phyloP scores from a whole-genome alignment of 164 flowering plant species.

The Cinnamomum chago region DNA sequence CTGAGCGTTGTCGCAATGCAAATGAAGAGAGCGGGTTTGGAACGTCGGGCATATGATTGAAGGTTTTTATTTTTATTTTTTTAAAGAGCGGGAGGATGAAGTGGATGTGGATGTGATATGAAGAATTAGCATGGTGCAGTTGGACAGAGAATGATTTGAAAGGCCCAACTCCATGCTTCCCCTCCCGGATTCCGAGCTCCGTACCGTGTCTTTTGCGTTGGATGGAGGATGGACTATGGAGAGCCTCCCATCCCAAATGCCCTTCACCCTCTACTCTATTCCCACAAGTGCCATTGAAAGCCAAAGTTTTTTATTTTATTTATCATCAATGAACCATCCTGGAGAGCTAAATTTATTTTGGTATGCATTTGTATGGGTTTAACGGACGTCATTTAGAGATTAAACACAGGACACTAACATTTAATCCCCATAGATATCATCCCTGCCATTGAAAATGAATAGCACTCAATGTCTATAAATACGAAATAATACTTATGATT shows the following conservation, averaged over 20 bases:
- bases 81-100: conserved; percentile 14
- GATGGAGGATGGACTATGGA: background rate
- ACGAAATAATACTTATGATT: no score
- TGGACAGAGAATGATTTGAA: conserved; percentile 20
- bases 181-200: conserved; percentile 22
- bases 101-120: background rate
- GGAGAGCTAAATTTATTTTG: fast-evolving
- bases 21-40: conserved; percentile 25
- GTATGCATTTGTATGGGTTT: no score
- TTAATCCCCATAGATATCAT: no score
- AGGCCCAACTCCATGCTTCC: conserved; percentile 2
- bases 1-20: conserved; percentile 24
- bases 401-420: no score
- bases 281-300: no score
- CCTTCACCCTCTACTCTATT: no score
- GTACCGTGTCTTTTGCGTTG: conserved; percentile 35
- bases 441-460: no score
- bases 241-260: background rate
- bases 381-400: no score
- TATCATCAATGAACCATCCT: no score
- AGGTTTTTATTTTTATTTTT: no score
- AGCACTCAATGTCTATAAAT: no score
- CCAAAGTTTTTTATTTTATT: no score
- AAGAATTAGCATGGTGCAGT: conserved; percentile 9
- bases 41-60: conserved; percentile 24